Percentiles rank a stretch among this genome's conserved stretches.
phyloP scores from a whole-genome alignment of 225 moss, liverwort and hornwort species.

The Pseudoscleropodium purum region DNA sequence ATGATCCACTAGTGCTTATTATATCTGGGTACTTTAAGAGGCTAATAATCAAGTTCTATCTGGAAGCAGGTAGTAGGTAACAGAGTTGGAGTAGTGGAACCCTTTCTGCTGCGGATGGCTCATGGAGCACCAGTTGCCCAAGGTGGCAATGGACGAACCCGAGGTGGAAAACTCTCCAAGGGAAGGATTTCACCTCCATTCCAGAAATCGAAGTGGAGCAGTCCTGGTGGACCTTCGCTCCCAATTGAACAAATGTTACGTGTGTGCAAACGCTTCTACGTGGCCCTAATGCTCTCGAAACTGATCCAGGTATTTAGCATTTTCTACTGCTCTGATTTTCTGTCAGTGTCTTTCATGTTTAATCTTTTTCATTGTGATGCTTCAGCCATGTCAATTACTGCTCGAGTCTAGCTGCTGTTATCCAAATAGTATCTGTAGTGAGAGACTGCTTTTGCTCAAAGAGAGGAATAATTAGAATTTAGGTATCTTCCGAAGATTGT shows the following conservation, averaged over 20 bases:
- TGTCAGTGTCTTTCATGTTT: neutral
- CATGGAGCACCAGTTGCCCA: slow-evolving; percentile 73
- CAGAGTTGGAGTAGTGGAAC: slow-evolving; percentile 83
- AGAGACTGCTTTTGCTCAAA: neutral
- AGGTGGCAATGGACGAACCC: slow-evolving; percentile 46
- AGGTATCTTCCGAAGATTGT: neutral
- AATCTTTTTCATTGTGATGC: neutral
- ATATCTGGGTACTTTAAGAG: neutral
- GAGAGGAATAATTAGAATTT: neutral
- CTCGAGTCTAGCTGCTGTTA: neutral
- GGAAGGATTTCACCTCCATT: slow-evolving; percentile 34
- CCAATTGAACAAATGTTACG: slow-evolving; percentile 64
- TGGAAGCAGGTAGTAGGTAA: slow-evolving; percentile 70
- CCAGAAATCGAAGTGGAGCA: slow-evolving; percentile 35
- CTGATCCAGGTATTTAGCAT: slow-evolving; percentile 64
- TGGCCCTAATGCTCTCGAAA: slow-evolving; percentile 88
- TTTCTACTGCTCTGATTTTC: neutral
- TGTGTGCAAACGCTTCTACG: slow-evolving; percentile 86
- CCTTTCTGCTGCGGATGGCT: slow-evolving; percentile 94
- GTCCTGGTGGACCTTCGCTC: slow-evolving; percentile 31
- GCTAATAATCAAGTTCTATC: neutral
- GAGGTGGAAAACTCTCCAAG: slow-evolving; percentile 43
- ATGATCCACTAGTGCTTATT: neutral
- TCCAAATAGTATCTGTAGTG: neutral
- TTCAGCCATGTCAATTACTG: neutral